Evolutionary conservation across 208 protist genomes (phyloP).

Genomic region (Crithidia bombi): DNA sequence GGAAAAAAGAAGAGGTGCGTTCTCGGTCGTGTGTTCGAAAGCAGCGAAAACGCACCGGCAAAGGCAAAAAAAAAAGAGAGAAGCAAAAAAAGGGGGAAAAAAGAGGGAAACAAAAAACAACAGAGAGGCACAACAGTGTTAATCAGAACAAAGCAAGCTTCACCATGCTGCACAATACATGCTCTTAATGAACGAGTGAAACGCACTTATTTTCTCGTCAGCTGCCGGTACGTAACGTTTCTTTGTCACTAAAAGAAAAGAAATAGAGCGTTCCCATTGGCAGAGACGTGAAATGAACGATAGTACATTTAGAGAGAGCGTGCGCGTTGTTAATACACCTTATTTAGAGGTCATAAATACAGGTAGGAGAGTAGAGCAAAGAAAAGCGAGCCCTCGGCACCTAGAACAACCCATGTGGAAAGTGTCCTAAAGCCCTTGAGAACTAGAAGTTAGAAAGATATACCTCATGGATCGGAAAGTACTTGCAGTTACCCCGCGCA

Average conservation of each 20-base stretch:
- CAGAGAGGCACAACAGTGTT: neutral
- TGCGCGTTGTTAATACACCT: too few species aligned
- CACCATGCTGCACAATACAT: constrained; percentile 9
- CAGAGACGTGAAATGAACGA: neutral
- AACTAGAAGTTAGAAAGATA: neutral
- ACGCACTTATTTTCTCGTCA: neutral
- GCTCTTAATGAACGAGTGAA: constrained; percentile 12
- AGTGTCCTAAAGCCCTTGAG: neutral
- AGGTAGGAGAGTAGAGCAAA: constrained; percentile 2
- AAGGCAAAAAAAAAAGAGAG: constrained; percentile 1
- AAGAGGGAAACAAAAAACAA: constrained; percentile 2
- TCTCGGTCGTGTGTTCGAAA: constrained; percentile 5
- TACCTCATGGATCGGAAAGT: neutral
- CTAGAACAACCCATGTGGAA: constrained; percentile 1
- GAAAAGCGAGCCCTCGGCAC: constrained; percentile 8
- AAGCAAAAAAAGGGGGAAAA: constrained; percentile 15
- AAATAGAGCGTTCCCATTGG: neutral
- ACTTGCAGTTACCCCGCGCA: neutral
- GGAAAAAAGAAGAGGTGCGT: constrained; percentile 23
- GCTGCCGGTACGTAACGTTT: neutral
- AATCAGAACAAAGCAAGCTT: neutral
- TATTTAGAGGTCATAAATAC: neutral
- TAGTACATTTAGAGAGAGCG: neutral
- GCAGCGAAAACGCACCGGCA: neutral
- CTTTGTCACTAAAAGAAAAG: neutral